Evolutionary conservation across 1,284 basidiomycete genomes (phyloP).

Genomic region (Rhizoctonia solani): DNA sequence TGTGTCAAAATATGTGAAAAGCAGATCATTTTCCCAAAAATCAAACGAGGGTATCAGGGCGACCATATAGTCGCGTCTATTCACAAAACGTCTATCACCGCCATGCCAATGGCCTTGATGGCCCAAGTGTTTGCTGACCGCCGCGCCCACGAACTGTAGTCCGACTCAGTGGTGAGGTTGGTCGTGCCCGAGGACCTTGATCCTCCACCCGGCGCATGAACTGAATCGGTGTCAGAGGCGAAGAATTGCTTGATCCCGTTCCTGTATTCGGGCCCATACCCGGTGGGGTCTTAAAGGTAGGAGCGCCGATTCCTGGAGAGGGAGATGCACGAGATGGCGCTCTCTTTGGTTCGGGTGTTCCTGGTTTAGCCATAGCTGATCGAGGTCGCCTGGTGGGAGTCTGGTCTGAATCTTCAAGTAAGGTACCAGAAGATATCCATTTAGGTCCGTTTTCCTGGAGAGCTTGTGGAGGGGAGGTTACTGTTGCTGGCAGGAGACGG

Average conservation of each 20-base stretch:
- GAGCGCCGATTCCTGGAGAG: conserved; percentile 53
- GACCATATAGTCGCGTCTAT: conserved; percentile 4
- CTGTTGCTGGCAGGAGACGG: conserved; percentile 60
- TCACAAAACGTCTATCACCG: conserved; percentile 8
- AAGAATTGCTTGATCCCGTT: conserved; percentile 53
- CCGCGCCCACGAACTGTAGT: conserved; percentile 25
- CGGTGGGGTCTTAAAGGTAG: conserved; percentile 42
- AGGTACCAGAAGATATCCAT: conserved; percentile 79
- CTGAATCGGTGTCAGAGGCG: conserved; percentile 59
- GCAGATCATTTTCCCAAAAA: conserved; percentile 10
- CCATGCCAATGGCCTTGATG: conserved; percentile 3
- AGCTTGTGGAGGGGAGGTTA: conserved; percentile 57
- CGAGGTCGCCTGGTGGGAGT: conserved; percentile 38
- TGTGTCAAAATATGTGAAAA: conserved; percentile 11
- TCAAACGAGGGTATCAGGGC: conserved; percentile 11
- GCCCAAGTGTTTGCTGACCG: conserved; percentile 11
- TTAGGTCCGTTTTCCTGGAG: conserved; percentile 62
- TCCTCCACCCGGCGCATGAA: conserved; percentile 59
- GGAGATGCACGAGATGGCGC: conserved; percentile 48
- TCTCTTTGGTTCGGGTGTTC: conserved; percentile 47
- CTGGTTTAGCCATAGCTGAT: conserved; percentile 48
- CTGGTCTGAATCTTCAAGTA: conserved; percentile 58
- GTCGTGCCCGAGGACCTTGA: conserved; percentile 17
- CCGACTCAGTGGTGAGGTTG: conserved; percentile 26
- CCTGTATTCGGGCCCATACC: conserved; percentile 53